A percentile compares a stretch with the other conserved stretches of the same genome.
Conservation (phyloP, 768 basidiomycete species). For the Kondoa malvinella region DNA sequence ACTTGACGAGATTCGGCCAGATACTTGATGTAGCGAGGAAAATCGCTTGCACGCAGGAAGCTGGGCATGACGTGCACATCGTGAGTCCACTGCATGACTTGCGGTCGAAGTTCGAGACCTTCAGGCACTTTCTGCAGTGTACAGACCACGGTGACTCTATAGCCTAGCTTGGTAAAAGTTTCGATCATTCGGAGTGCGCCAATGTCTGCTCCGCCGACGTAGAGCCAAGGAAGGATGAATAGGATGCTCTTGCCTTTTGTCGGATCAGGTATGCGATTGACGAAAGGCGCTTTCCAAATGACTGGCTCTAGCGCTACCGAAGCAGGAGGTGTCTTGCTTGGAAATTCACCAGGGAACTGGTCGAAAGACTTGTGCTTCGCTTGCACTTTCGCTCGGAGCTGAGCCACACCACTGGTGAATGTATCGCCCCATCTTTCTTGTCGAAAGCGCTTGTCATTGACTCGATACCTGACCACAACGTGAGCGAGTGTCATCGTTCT, state of each 20-base stretch:
- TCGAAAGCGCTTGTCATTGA: constrained; percentile 19
- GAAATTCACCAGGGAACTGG: constrained; percentile 1
- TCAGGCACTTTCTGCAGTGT: constrained; percentile 19
- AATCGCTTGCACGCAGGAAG: constrained; percentile 21
- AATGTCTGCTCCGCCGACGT: constrained; percentile 21
- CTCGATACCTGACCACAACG: constrained; percentile 19
- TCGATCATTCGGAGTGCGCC: constrained; percentile 23
- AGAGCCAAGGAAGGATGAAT: constrained; percentile 22
- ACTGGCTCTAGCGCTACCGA: constrained; percentile 19
- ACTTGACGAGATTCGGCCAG: constrained; percentile 15
- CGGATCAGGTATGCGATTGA: constrained; percentile 9
- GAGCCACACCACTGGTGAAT: constrained; percentile 15
- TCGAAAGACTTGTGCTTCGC: constrained; percentile 13
- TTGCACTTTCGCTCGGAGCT: constrained; percentile 17
- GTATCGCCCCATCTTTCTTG: constrained; percentile 21
- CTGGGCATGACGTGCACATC: constrained; percentile 22
- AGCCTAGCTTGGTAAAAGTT: constrained; percentile 19
- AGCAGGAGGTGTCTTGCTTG: constrained; percentile 5
- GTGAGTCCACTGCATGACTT: constrained; percentile 22
- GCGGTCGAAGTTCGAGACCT: constrained; percentile 20
- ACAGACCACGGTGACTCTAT: constrained; percentile 22
- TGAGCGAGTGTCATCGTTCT: not conserved
- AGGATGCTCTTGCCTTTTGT: constrained; percentile 13
- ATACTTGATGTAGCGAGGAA: constrained; percentile 22
- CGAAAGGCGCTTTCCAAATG: constrained; percentile 18